Percentiles rank a stretch among this genome's conserved stretches.
phyloP scores from a whole-genome alignment of 2,329 filamentous ascomycete genomes.

The Alternaria gansuensis region DNA sequence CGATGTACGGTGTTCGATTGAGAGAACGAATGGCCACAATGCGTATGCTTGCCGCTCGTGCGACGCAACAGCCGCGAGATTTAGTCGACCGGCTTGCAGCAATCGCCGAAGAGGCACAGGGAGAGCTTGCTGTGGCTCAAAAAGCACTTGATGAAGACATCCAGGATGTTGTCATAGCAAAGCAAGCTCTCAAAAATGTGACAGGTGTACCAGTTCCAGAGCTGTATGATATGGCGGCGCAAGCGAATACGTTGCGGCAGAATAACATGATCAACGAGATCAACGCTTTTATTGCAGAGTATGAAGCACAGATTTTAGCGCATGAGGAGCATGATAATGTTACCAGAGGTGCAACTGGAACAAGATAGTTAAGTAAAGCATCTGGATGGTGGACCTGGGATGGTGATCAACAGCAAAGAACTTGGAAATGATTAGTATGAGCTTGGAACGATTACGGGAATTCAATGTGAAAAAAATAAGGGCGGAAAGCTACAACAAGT shows the following conservation, averaged over 20 bases:
- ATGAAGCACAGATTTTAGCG: neutral
- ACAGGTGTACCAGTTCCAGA: neutral
- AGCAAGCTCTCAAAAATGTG: neutral
- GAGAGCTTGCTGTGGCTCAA: neutral
- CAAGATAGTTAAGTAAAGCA: neutral
- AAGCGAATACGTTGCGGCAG: neutral
- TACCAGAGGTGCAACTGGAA: neutral
- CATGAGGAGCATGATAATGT: too few relatives aligned
- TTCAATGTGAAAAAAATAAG: too few relatives aligned
- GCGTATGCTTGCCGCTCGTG: neutral
- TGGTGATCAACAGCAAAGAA: neutral
- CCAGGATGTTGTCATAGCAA: neutral
- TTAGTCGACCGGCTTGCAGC: neutral
- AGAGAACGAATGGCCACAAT: neutral
- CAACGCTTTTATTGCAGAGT: neutral
- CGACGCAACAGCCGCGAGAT: neutral
- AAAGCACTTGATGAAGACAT: neutral
- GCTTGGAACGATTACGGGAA: too few relatives aligned
- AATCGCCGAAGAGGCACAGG: neutral
- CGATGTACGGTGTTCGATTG: neutral
- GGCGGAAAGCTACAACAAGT: too few relatives aligned
- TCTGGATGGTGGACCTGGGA: neutral
- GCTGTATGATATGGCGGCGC: neutral
- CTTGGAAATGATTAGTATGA: neutral
- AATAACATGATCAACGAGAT: neutral